Evolutionary conservation across 1,284 basidiomycete species (phyloP), one percentile per base, ranked within the genome.

Genomic region (Sporisorium exsertum): DNA sequence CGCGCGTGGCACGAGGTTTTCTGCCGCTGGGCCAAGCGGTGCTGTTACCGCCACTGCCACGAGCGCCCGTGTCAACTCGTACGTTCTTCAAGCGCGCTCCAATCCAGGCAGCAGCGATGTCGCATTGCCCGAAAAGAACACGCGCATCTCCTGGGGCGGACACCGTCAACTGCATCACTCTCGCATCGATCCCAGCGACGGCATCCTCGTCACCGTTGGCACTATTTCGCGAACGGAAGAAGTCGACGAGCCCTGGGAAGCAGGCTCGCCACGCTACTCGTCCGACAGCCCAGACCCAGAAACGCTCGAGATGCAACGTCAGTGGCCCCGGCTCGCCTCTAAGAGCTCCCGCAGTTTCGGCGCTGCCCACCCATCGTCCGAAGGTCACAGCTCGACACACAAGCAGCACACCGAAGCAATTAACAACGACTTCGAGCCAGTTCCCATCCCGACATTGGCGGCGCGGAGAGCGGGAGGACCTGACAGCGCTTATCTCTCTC

Each of bases 131-230:
- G 67, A 64, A 33, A 64, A 57, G 20, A 52, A 32, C 12, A 56
- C 61, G 2, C 67, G 53, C 46, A 55, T 70, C 47, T 64, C 67
- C 2, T 70, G 67, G 67, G 49, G 57, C 5, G 50, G 32, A 2
- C 43, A 42, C 6, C 27, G 53, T 27, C 22, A 47, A 35, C 26
- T 37, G 37, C 40, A 51, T 47, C 56, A 37, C 45, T 63, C 60
- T 3, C 62, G 54, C 24, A 46, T 52, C 46, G 59, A 59, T 15
- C 42, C 61, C 10, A 22, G 10, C 32, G 64, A 64, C 35, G 64
- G 67, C 24, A 33, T 75, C 40, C 46, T 67, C 29, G 55, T 75
- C 56, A 75, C 72, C 15, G 47, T 75, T 53, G 67, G 67, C 47
- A 70, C 72, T 15, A 56, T 74, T 15, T 71, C 67, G 18, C 56